Percentiles rank a stretch among this genome's conserved stretches.
Conservation (phyloP, 352 stramenopile species). For the Blastocystis sp. region DNA sequence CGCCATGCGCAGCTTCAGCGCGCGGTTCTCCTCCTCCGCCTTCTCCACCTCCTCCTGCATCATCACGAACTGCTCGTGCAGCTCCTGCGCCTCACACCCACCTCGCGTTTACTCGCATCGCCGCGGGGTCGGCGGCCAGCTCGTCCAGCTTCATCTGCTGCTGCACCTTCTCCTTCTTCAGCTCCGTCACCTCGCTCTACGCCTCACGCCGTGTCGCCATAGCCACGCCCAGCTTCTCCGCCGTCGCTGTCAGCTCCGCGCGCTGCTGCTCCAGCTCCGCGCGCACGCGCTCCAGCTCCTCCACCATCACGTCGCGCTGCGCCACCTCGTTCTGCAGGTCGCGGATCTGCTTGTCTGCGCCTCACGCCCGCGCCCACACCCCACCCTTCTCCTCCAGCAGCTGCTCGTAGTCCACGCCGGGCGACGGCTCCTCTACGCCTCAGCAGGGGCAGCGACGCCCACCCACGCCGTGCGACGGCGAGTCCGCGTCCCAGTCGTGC, state of each 20-base stretch:
- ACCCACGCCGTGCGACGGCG: neutral
- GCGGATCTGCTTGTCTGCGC: neutral
- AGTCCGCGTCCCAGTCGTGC: slow-evolving; percentile 46
- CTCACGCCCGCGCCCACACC: neutral
- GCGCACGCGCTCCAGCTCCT: slow-evolving; percentile 21
- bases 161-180: neutral
- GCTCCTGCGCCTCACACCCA: neutral
- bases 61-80: neutral
- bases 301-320: neutral
- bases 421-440: neutral
- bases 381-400: neutral
- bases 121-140: neutral
- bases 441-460: neutral
- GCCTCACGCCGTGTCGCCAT: neutral
- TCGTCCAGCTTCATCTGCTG: slow-evolving; percentile 6
- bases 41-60: slow-evolving; percentile 36
- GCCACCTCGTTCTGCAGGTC: slow-evolving; percentile 16
- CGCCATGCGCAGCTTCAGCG: neutral
- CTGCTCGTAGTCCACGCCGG: neutral
- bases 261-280: neutral
- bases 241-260: neutral
- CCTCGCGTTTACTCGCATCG: neutral
- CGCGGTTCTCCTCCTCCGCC: slow-evolving; percentile 16
- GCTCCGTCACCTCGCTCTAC: neutral
- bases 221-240: neutral